phyloP scores from a whole-genome alignment of 2,329 filamentous ascomycete species.

The Plenodomus lindquistii region DNA sequence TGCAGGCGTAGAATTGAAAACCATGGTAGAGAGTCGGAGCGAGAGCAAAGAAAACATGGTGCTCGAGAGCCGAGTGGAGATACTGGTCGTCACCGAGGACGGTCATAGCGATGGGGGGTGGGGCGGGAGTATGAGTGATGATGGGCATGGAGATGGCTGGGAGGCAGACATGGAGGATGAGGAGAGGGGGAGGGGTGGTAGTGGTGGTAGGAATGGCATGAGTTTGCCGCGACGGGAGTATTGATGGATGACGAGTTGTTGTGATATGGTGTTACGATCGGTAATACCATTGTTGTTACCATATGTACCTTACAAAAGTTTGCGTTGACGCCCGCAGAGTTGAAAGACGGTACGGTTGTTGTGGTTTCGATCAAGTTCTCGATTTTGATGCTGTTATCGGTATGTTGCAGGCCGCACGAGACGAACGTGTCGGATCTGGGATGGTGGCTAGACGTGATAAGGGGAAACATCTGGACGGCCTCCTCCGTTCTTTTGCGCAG shows the following conservation, averaged over 20 bases:
- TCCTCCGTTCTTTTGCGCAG: no score
- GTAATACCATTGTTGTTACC: not conserved
- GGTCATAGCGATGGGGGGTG: conserved; percentile 12
- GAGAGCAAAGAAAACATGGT: conserved; percentile 29
- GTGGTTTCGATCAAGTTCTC: no score
- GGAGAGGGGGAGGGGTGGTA: conserved; percentile 9
- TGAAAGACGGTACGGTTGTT: no score
- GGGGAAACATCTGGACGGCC: no score
- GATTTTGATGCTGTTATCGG: no score
- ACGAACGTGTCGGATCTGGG: no score
- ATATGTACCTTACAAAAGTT: no score
- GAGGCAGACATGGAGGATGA: conserved; percentile 4
- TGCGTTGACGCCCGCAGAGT: no score
- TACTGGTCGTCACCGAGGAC: conserved; percentile 22
- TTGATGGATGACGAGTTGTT: not conserved
- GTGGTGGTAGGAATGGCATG: conserved; percentile 13
- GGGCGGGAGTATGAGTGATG: conserved; percentile 6
- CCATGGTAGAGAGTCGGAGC: not conserved
- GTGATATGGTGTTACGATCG: not conserved
- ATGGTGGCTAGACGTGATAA: no score
- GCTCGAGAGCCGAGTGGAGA: conserved; percentile 28
- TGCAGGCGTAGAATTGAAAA: conserved; percentile 2
- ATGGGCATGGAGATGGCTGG: not conserved
- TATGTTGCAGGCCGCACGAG: no score
- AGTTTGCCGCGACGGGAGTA: conserved; percentile 16